phyloP scores from a whole-genome alignment of 441 rosid species.

The Syzygium malaccense region DNA sequence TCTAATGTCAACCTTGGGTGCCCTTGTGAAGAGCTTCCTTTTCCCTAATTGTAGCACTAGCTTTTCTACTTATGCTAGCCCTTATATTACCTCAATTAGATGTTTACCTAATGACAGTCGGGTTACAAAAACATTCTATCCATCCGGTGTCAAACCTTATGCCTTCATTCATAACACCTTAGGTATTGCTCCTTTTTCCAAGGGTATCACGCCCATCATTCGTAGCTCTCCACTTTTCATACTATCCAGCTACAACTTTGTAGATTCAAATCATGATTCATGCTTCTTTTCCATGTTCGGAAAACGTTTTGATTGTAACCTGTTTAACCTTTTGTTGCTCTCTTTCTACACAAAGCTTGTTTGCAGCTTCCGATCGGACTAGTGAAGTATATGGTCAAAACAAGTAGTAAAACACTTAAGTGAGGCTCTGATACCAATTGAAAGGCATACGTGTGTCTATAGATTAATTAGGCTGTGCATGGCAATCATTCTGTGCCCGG shows the following conservation, averaged over 20 bases:
- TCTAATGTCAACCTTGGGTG: not conserved
- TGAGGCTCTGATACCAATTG: not conserved
- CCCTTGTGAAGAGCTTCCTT: not conserved
- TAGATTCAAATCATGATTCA: not conserved
- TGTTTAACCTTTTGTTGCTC: not conserved
- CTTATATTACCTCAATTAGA: not conserved
- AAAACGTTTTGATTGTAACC: not conserved
- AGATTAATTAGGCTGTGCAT: no score
- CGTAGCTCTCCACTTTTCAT: not conserved
- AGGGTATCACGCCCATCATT: not conserved
- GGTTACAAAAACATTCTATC: not conserved
- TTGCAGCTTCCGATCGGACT: not conserved
- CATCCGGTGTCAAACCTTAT: not conserved
- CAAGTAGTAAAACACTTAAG: not conserved
- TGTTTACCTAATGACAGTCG: not conserved
- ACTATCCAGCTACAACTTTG: not conserved
- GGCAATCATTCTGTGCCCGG: no score
- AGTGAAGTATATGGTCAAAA: not conserved
- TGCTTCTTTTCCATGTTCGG: not conserved
- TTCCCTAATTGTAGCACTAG: not conserved
- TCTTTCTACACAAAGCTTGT: not conserved
- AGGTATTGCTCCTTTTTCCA: not conserved
- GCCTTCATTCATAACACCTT: not conserved
- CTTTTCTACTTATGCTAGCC: not conserved
- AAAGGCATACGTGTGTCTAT: not conserved